phyloP scores from a whole-genome alignment of 352 stramenopile genomes.

The Phytopythium vexans region DNA sequence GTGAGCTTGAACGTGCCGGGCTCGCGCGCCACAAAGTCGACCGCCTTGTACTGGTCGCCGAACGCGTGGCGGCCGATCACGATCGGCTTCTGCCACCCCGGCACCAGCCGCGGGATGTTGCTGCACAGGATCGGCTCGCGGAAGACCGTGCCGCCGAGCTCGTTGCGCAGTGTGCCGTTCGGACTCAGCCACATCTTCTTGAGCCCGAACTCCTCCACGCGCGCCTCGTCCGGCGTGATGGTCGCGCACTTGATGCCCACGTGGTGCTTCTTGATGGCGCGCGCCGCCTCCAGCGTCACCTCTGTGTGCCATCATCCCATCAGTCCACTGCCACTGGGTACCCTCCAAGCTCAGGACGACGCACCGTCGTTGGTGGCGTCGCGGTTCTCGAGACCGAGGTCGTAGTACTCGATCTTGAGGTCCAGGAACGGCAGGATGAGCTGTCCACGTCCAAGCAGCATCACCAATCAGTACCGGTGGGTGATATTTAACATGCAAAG shows the following conservation, averaged over 20 bases:
- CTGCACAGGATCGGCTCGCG: constrained; percentile 85
- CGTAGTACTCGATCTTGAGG: constrained; percentile 85
- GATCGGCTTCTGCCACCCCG: constrained; percentile 86
- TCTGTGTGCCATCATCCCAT: constrained; percentile 14
- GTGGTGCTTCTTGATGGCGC: constrained; percentile 74
- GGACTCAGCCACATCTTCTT: constrained; percentile 85
- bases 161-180: constrained; percentile 87
- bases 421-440: constrained; percentile 83
- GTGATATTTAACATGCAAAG: neutral
- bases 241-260: constrained; percentile 89
- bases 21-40: constrained; percentile 73
- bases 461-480: no score
- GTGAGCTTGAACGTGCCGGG: constrained; percentile 78
- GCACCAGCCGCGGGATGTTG: constrained; percentile 85
- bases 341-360: neutral
- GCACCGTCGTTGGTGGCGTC: constrained; percentile 76
- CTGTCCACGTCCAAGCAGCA: constrained; percentile 16
- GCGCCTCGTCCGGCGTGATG: constrained; percentile 85
- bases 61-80: constrained; percentile 86
- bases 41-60: constrained; percentile 87
- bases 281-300: constrained; percentile 75
- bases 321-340: neutral
- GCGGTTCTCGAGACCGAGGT: constrained; percentile 74
- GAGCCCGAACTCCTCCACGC: constrained; percentile 78
- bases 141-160: constrained; percentile 86